These are phyloP conservation scores for Didymella lethalis DNA, from an alignment of 2,329 filamentous ascomycete genomes.

Conservation along the genomic window DNA sequence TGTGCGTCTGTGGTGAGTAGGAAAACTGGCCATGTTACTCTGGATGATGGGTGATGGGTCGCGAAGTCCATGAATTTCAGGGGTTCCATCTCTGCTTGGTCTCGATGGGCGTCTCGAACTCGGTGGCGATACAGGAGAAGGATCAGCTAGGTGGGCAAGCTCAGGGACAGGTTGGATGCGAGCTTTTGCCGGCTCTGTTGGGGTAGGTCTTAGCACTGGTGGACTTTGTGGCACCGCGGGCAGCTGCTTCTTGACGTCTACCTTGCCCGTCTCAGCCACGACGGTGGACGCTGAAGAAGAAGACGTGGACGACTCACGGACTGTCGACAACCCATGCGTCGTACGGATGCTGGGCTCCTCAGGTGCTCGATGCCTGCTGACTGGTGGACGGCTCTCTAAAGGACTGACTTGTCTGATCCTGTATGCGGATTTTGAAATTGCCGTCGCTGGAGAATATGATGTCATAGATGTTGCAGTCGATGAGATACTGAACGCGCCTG, in stretches of 20 bases:
- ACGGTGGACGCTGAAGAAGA: conserved; percentile 77
- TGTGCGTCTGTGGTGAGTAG: conserved; percentile 60
- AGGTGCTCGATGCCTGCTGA: conserved; percentile 66
- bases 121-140: conserved; percentile 58
- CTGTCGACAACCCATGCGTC: conserved; percentile 67
- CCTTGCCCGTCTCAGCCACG: conserved; percentile 60
- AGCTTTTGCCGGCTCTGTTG: conserved; percentile 19
- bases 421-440: conserved; percentile 56
- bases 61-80: conserved; percentile 54
- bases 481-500: conserved; percentile 75
- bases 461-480: conserved; percentile 81
- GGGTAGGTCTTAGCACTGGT: conserved; percentile 19
- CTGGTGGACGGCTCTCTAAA: conserved; percentile 64
- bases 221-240: conserved; percentile 63
- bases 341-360: conserved; percentile 59
- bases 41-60: conserved; percentile 63
- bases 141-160: conserved; percentile 67
- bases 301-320: conserved; percentile 74
- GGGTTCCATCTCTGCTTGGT: conserved; percentile 57
- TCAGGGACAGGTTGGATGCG: conserved; percentile 48
- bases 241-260: conserved; percentile 44
- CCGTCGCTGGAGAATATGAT: conserved; percentile 73
- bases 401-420: conserved; percentile 65
- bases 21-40: conserved; percentile 62
- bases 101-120: conserved; percentile 57